These are phyloP conservation scores for Chytriomyces sp. DNA, from an alignment of 192 early-diverging fungal genomes.

Conservation along the genomic window DNA sequence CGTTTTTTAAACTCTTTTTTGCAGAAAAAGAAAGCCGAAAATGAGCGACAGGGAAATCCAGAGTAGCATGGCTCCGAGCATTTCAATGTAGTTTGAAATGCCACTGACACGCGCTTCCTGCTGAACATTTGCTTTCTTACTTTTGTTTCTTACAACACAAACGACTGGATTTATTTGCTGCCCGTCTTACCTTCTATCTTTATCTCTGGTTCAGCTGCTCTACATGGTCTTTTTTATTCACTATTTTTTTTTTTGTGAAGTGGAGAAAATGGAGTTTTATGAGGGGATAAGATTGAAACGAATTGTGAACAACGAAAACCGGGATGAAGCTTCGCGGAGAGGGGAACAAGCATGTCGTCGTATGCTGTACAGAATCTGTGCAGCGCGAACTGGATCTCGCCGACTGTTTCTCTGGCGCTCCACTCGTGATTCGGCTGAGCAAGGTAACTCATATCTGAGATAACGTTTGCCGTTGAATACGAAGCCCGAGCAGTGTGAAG, in stretches of 20 bases:
- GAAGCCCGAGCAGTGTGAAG: not conserved
- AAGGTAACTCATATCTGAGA: not conserved
- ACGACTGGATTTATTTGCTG: no score
- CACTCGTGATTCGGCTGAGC: not conserved
- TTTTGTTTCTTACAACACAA: no score
- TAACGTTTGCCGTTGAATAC: not conserved
- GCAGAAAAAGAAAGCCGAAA: constrained; percentile 1
- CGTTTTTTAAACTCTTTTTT: not conserved
- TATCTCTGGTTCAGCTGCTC: not conserved
- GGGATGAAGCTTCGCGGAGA: not conserved
- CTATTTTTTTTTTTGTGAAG: not conserved
- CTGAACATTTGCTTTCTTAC: no score
- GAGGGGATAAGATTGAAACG: not conserved
- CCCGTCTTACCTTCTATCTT: no score
- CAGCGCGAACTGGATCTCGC: not conserved
- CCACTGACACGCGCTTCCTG: no score
- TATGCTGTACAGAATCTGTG: not conserved
- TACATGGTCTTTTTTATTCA: not conserved
- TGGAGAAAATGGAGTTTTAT: not conserved
- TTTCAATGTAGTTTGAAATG: no score
- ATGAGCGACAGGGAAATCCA: not conserved
- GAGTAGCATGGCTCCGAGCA: not conserved
- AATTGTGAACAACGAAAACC: not conserved
- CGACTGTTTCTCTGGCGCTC: not conserved
- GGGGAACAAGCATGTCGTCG: not conserved